Evolutionary conservation across 768 basidiomycete genomes (phyloP).

Genomic region (Mycena amicta): DNA sequence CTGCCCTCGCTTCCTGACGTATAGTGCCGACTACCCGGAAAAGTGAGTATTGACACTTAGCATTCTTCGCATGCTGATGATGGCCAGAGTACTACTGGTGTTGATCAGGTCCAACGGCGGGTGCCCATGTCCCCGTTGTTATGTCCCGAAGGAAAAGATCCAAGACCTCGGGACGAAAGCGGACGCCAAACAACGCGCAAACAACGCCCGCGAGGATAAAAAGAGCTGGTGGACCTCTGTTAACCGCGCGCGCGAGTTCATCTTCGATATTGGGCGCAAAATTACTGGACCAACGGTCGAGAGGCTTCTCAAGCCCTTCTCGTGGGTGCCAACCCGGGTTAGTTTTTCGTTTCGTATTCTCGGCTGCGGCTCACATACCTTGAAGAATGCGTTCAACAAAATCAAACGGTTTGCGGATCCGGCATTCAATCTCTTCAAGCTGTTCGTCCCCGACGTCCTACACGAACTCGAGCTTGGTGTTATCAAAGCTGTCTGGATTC

Average conservation of each 20-base stretch:
- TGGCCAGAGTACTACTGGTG: not conserved
- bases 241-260: not conserved
- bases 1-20: not conserved
- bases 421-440: not conserved
- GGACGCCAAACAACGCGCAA: not conserved
- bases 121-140: too few relatives aligned
- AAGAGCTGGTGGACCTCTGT: not conserved
- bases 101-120: too few relatives aligned
- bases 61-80: not conserved
- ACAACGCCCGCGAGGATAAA: not conserved
- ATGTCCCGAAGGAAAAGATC: not conserved
- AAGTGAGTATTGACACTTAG: not conserved
- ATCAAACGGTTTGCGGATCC: not conserved
- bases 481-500: not conserved
- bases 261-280: not conserved
- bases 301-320: not conserved
- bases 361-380: not conserved
- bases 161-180: not conserved
- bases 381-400: not conserved
- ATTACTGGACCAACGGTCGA: not conserved
- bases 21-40: not conserved
- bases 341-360: not conserved
- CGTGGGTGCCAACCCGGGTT: not conserved
- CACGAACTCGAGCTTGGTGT: not conserved
- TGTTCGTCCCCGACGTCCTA: not conserved